Conservation (phyloP, 2,329 filamentous ascomycete species). For the Fusarium xylarioides region DNA sequence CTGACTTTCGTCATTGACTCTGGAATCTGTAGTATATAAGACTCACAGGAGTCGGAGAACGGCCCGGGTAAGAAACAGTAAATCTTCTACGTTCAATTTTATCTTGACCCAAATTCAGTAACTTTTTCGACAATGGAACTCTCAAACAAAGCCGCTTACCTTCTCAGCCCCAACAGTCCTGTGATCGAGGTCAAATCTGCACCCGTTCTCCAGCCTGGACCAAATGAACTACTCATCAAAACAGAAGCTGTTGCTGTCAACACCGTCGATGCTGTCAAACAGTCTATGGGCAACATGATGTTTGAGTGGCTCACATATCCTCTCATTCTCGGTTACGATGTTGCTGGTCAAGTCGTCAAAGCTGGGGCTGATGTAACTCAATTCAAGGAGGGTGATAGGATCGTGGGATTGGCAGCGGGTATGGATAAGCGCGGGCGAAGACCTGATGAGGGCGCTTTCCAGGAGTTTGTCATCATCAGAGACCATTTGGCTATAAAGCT, state of each 20-base stretch:
- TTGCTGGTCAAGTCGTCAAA: neutral
- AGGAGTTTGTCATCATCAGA: neutral
- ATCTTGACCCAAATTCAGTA: accelerated
- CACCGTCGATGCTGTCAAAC: neutral
- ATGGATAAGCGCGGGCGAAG: conserved; percentile 6
- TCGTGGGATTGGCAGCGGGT: neutral
- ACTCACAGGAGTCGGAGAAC: accelerated
- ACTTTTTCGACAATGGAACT: neutral
- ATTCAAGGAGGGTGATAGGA: neutral
- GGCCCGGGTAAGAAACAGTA: accelerated
- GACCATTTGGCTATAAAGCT: neutral
- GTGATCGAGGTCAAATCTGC: neutral
- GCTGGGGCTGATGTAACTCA: neutral
- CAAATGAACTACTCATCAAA: neutral
- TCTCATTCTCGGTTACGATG: conserved; percentile 4
- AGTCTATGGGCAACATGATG: conserved; percentile 18
- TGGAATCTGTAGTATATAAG: neutral
- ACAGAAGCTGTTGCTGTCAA: neutral
- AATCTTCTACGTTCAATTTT: neutral
- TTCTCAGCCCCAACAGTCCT: neutral
- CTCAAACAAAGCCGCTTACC: neutral
- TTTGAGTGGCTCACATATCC: conserved; percentile 14
- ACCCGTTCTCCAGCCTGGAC: neutral
- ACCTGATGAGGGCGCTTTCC: neutral
- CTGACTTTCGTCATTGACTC: neutral